Conservation (phyloP, 2,329 filamentous ascomycete species). For the Colletotrichum tamarilloi region DNA sequence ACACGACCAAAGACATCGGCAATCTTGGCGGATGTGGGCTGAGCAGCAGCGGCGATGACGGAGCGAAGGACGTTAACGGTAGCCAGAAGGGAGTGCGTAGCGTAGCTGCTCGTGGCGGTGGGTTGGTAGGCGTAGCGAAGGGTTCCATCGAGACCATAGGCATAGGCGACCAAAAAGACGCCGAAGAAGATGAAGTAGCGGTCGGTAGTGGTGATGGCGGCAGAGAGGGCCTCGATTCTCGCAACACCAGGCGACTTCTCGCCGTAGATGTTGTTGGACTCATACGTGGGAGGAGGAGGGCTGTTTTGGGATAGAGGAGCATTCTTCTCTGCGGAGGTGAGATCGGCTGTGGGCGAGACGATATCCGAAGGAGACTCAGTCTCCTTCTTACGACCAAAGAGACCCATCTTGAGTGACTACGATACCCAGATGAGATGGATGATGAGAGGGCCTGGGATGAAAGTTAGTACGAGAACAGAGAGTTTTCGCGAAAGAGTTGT, state of each 20-base stretch:
- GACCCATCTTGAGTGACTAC: conserved; percentile 4
- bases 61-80: conserved; percentile 68
- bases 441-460: background rate
- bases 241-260: conserved; percentile 63
- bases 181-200: conserved; percentile 68
- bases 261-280: conserved; percentile 35
- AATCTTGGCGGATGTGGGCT: conserved; percentile 68
- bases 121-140: conserved; percentile 68
- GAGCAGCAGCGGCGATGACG: conserved; percentile 69
- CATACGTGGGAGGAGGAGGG: background rate
- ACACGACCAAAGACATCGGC: conserved; percentile 73
- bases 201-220: conserved; percentile 62
- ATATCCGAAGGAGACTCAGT: conserved; percentile 4
- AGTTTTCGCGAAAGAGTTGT: no score
- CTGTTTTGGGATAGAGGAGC: background rate
- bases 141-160: conserved; percentile 70
- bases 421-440: background rate
- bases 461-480: background rate
- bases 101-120: conserved; percentile 61
- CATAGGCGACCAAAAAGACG: conserved; percentile 72
- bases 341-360: background rate
- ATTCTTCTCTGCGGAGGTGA: conserved; percentile 10
- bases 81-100: conserved; percentile 64
- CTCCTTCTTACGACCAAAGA: conserved; percentile 16
- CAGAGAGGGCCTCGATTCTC: conserved; percentile 68